These are phyloP conservation scores for Linnemannia exigua DNA, from an alignment of 192 early-diverging fungal genomes.

Conservation along the genomic window DNA sequence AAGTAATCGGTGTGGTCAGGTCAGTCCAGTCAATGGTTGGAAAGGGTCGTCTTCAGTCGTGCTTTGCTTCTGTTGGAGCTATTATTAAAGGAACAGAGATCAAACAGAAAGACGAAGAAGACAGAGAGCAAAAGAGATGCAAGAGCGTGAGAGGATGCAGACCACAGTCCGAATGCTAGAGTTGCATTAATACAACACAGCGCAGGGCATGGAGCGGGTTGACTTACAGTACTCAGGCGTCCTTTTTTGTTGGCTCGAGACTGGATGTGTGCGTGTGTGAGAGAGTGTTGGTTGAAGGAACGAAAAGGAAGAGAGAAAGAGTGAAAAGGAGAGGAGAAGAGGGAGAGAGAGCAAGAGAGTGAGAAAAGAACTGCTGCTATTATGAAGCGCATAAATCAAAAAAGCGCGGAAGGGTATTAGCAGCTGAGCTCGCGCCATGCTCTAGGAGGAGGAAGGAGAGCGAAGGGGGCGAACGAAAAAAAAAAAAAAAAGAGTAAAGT, in stretches of 20 bases:
- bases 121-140: not conserved
- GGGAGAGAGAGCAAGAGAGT: not conserved
- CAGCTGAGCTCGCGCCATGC: not conserved
- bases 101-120: not conserved
- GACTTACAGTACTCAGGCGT: not conserved
- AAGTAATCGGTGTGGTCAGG: not conserved
- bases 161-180: not conserved
- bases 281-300: not conserved
- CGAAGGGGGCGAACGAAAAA: too few relatives aligned
- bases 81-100: slow-evolving; percentile 4
- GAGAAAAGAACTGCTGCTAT: not conserved
- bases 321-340: not conserved
- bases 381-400: too few relatives aligned
- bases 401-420: not conserved
- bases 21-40: slow-evolving; percentile 16
- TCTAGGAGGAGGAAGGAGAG: not conserved
- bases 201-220: not conserved
- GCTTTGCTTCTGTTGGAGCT: not conserved
- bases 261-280: not conserved
- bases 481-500: not conserved
- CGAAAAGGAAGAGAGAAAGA: too few relatives aligned
- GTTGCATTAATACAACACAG: not conserved
- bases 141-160: not conserved
- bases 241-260: not conserved
- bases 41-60: slow-evolving; percentile 5